Evolutionary conservation across 768 basidiomycete species (phyloP).

Genomic region (Termitomyces sp.): DNA sequence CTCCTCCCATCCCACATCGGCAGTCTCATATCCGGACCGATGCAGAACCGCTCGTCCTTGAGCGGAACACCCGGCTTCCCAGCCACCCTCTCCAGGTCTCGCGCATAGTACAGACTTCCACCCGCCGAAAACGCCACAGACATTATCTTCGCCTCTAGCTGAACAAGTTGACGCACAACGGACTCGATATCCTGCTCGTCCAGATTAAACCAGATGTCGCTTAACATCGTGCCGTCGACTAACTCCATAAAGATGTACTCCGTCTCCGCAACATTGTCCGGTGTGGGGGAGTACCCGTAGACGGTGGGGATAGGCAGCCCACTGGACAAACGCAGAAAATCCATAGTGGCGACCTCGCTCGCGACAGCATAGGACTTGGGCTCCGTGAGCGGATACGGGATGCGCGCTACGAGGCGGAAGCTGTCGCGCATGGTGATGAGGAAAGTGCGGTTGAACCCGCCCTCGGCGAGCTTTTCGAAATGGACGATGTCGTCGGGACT

Average conservation of each 20-base stretch:
- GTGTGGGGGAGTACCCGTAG: slow-evolving; percentile 37
- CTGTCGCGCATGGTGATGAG: slow-evolving; percentile 32
- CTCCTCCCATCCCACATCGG: slow-evolving; percentile 1
- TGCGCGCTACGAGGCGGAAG: slow-evolving; percentile 36
- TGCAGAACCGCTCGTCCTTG: too few species aligned
- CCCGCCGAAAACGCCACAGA: slow-evolving; percentile 25
- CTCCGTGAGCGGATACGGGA: slow-evolving; percentile 34
- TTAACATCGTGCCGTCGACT: slow-evolving; percentile 31
- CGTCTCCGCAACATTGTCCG: slow-evolving; percentile 36
- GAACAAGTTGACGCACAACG: slow-evolving; percentile 38
- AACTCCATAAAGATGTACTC: slow-evolving; percentile 30
- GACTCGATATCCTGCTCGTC: slow-evolving; percentile 36
- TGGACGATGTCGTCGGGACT: slow-evolving; percentile 32
- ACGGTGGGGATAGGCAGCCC: slow-evolving; percentile 39
- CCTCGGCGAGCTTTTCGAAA: slow-evolving; percentile 27
- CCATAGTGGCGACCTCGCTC: slow-evolving; percentile 46
- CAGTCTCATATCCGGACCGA: too few species aligned
- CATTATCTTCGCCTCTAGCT: slow-evolving; percentile 48
- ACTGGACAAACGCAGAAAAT: slow-evolving; percentile 31
- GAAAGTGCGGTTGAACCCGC: slow-evolving; percentile 33
- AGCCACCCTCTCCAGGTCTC: slow-evolving; percentile 40
- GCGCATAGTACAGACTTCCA: slow-evolving; percentile 34
- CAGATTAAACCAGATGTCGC: slow-evolving; percentile 37
- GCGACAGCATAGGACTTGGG: slow-evolving; percentile 37
- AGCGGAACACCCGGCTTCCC: slow-evolving; percentile 24